Percentiles rank a stretch among this genome's conserved stretches.
Conservation (phyloP, 495 filamentous ascomycete genomes). For the Niebla homalea region DNA sequence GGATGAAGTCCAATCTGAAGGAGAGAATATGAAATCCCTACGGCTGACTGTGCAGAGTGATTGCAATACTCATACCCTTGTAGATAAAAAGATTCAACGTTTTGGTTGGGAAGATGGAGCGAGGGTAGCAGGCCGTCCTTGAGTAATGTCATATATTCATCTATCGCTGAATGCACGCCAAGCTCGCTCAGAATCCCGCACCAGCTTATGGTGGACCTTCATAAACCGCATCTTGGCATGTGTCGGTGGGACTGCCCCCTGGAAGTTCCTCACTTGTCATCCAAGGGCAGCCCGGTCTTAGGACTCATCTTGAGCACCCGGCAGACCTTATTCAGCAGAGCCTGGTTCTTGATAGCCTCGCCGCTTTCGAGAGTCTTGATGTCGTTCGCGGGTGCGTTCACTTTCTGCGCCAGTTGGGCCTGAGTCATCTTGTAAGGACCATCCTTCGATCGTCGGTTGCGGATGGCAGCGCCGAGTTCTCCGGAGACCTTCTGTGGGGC, state of each 20-base stretch:
- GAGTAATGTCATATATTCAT: background rate
- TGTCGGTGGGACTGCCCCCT: no score
- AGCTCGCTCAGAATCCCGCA: background rate
- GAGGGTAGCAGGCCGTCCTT: no score
- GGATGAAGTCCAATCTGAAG: constrained; percentile 53
- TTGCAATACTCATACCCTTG: background rate
- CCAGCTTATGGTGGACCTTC: background rate
- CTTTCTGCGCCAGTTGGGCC: constrained; percentile 89
- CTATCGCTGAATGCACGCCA: constrained; percentile 3
- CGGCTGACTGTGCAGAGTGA: background rate
- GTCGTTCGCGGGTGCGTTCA: constrained; percentile 40
- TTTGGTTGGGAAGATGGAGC: no score
- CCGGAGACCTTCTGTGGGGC: constrained; percentile 82
- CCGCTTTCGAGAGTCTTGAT: constrained; percentile 20
- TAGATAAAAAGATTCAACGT: background rate
- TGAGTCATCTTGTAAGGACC: constrained; percentile 79
- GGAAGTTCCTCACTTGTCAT: constrained; percentile 9
- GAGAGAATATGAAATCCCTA: constrained; percentile 30
- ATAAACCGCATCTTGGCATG: background rate
- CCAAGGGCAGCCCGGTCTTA: constrained; percentile 17
- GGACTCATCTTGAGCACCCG: constrained; percentile 19
- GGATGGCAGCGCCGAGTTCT: constrained; percentile 72
- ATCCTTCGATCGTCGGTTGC: constrained; percentile 51
- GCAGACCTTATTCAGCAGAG: constrained; percentile 15
- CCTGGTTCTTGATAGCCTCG: constrained; percentile 18